Conservation (phyloP, 2,329 filamentous ascomycete species). For the Aureobasidium leucospermi region DNA sequence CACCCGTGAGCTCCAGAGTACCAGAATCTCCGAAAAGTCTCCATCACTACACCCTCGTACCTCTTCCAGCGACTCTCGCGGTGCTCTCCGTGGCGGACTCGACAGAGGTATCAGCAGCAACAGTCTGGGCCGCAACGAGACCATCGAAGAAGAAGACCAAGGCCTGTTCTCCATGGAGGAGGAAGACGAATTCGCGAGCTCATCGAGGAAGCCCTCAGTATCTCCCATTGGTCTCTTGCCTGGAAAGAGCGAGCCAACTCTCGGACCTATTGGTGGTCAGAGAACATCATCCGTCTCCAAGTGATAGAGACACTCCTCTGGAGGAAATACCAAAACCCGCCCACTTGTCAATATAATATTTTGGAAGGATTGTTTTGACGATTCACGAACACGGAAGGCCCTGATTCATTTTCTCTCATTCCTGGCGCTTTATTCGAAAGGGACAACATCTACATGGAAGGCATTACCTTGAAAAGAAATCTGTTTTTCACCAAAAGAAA, state of each 20-base stretch:
- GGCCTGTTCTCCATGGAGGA: constrained; percentile 28
- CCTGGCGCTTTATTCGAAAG: not conserved
- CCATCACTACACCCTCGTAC: constrained; percentile 15
- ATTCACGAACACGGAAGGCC: constrained; percentile 6
- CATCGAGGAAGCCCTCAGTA: constrained; percentile 4
- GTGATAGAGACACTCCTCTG: not conserved
- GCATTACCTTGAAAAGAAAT: not conserved
- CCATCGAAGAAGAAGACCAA: constrained; percentile 25
- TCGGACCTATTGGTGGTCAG: constrained; percentile 14
- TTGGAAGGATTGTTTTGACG: constrained; percentile 3
- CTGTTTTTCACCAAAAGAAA: not conserved
- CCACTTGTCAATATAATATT: not conserved
- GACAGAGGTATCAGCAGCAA: constrained; percentile 23
- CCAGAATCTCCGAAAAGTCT: constrained; percentile 13
- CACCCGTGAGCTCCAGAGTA: constrained; percentile 43
- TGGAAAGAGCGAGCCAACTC: constrained; percentile 13
- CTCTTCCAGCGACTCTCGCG: constrained; percentile 15
- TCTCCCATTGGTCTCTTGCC: constrained; percentile 9
- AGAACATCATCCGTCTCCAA: not conserved
- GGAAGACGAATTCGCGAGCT: constrained; percentile 8
- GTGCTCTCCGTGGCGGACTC: constrained; percentile 16
- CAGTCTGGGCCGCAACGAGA: constrained; percentile 20
- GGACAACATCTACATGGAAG: not conserved
- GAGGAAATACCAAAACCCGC: not conserved
- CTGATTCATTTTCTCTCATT: not conserved